Evolutionary conservation across 805 yeast genomes (phyloP).

Genomic region (Yamadazyma ubonensis): DNA sequence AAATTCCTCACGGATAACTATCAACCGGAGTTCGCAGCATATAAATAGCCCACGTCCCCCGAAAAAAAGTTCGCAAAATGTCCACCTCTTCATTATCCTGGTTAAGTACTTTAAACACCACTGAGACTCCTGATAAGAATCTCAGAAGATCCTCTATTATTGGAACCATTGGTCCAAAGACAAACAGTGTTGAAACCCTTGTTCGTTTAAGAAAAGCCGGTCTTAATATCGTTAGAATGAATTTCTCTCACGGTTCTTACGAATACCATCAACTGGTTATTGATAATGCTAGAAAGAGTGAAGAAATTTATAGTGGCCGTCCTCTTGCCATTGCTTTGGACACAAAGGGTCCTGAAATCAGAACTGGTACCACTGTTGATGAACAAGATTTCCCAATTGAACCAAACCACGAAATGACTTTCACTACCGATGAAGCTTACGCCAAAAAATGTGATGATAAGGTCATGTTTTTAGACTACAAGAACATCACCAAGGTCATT

Average conservation of each 20-base stretch:
- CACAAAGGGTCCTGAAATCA: slow-evolving; percentile 99
- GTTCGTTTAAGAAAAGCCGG: slow-evolving; percentile 94
- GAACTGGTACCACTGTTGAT: slow-evolving; percentile 92
- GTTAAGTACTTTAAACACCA: slow-evolving; percentile 76
- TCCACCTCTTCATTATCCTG: slow-evolving; percentile 61
- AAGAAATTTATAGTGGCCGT: slow-evolving; percentile 86
- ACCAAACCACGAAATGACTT: slow-evolving; percentile 85
- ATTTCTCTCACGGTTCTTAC: slow-evolving; percentile 97
- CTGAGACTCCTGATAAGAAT: slow-evolving; percentile 71
- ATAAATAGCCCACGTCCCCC: slow-evolving; percentile 7
- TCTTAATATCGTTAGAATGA: slow-evolving; percentile 96
- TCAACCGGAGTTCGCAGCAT: slow-evolving; percentile 14
- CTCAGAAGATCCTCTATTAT: slow-evolving; percentile 94
- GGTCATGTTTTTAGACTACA: slow-evolving; percentile 88
- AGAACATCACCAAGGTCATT: slow-evolving; percentile 94
- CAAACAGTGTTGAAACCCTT: slow-evolving; percentile 83
- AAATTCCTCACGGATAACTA: slow-evolving; percentile 14
- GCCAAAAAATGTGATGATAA: slow-evolving; percentile 70
- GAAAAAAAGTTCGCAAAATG: slow-evolving; percentile 22
- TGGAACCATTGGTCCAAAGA: slow-evolving; percentile 98
- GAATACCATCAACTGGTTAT: slow-evolving; percentile 96
- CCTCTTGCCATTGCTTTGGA: slow-evolving; percentile 98
- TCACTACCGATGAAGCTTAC: slow-evolving; percentile 87
- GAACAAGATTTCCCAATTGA: slow-evolving; percentile 79
- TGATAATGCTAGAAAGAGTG: slow-evolving; percentile 95